Base-by-base conservation (phyloP, 306 rosid species). In the Vigna angularis region DNA sequence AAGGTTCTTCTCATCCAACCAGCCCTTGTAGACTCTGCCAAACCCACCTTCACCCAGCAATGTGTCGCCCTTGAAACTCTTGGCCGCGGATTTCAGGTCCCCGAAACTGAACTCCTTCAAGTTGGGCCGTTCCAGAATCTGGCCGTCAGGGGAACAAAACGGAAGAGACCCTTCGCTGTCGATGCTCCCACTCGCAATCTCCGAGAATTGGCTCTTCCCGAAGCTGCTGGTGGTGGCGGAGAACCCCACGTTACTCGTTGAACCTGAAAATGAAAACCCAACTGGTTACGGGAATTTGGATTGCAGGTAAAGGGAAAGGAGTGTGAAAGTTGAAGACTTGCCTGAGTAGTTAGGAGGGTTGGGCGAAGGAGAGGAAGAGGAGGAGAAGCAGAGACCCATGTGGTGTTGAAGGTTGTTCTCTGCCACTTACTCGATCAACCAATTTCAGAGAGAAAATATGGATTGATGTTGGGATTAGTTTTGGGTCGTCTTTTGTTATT, bases 11-110 rank as follows among this genome's bases (percentile, higher is more conserved):
- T 82, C 92, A 80, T 92, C 97, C 13, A 94, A 82, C 97, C 97
- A 92, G n/a, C 97, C 97, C 38, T 83, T 94, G 81, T 84, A 92
- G 30, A 94, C 98, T 82, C 47, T 87, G 14, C 98, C 98, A 65
- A 94, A 94, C 1, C 97, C 98, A 22, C 98, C 98, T 59, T 89
- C 93, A 17, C 98, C 98, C 1, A 92, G 82, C 72, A 92, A 79
- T 32, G 83, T 24, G 55, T 89, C 97, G 0, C 87, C 8, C 70
- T 81, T 94, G 91, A 94, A 94, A 56, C 82, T 85, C 85, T 66
- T 90, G 0, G 98, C 80, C 0, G 93, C 91, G 2, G 89, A 59
- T 81, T 81, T 92, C 83, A 94, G 2, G 28, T 94, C 97, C 2
- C 80, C 67, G 48, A 83, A 84, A 28, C 69, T 85, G 89, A 89